Conservation (phyloP, 371 early-diverging fungal species). For the Mucor irregularis region DNA sequence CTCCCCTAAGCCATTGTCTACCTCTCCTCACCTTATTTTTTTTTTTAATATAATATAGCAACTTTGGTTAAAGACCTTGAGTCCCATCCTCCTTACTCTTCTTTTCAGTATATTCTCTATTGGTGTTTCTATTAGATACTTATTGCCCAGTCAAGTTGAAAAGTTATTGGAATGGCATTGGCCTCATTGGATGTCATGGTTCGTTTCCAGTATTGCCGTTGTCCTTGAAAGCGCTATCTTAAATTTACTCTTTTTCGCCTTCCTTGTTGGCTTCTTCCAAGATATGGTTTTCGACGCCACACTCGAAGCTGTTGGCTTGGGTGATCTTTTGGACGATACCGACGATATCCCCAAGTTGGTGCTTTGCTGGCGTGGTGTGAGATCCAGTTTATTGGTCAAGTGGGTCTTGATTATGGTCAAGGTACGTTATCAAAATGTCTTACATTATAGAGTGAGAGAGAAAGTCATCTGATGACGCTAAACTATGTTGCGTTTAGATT, state of each 20-base stretch:
- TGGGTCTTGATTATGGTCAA: constrained; percentile 24
- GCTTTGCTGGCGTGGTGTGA: constrained; percentile 29
- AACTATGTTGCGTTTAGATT: constrained; percentile 30
- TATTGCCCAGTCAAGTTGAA: constrained; percentile 34
- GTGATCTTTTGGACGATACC: constrained; percentile 37
- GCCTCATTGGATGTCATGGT: constrained; percentile 52
- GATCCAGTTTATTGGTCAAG: constrained; percentile 28
- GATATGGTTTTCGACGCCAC: constrained; percentile 53
- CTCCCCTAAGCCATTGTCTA: no score
- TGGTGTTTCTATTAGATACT: constrained; percentile 21
- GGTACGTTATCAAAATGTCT: constrained; percentile 20
- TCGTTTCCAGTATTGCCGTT: constrained; percentile 39
- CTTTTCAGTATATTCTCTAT: constrained; percentile 27
- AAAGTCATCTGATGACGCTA: not conserved
- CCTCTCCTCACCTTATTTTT: not conserved
- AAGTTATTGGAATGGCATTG: constrained; percentile 46
- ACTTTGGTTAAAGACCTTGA: constrained; percentile 32
- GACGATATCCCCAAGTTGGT: constrained; percentile 23
- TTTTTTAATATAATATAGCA: constrained; percentile 3
- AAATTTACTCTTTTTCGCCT: constrained; percentile 46
- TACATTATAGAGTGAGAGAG: not conserved
- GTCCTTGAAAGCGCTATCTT: constrained; percentile 47
- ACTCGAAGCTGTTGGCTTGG: constrained; percentile 36
- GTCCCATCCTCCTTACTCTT: constrained; percentile 29
- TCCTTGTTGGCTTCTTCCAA: constrained; percentile 51